A percentile compares a stretch with the other conserved stretches of the same genome.
Conservation (phyloP, 208 protist species). For the Strigomonas culicis region DNA sequence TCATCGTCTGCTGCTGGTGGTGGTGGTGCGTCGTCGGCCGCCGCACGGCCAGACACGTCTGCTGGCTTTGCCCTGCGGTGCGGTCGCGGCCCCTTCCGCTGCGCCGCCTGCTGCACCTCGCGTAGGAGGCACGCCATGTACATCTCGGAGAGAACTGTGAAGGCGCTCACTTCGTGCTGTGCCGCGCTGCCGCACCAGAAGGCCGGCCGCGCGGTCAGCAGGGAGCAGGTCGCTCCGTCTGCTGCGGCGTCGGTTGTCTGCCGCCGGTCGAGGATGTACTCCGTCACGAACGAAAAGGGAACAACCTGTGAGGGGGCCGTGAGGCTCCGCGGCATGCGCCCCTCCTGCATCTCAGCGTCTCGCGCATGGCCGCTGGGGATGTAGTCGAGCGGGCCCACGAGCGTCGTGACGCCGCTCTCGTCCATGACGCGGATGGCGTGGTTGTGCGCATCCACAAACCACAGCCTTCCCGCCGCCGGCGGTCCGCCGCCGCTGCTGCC, state of each 20-base stretch:
- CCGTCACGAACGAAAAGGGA: constrained; percentile 5
- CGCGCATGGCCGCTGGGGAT: background rate
- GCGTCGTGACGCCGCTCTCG: background rate
- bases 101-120: background rate
- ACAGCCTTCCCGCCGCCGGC: background rate
- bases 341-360: background rate
- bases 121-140: background rate
- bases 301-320: background rate
- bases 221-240: background rate
- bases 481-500: background rate
- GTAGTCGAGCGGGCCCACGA: constrained; percentile 7
- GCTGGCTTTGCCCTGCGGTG: background rate
- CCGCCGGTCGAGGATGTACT: background rate
- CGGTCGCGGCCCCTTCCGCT: no score
- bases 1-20: no score
- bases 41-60: background rate
- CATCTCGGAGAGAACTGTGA: background rate
- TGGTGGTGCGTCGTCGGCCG: background rate
- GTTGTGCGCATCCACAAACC: background rate
- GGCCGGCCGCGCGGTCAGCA: background rate
- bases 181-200: background rate
- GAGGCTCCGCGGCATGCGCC: background rate
- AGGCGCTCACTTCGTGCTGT: background rate
- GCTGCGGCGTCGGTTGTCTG: background rate
- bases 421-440: constrained; percentile 5